These are phyloP conservation scores for Jaenimonas drosophilae DNA, from an alignment of 208 protist genomes.

Conservation along the genomic window DNA sequence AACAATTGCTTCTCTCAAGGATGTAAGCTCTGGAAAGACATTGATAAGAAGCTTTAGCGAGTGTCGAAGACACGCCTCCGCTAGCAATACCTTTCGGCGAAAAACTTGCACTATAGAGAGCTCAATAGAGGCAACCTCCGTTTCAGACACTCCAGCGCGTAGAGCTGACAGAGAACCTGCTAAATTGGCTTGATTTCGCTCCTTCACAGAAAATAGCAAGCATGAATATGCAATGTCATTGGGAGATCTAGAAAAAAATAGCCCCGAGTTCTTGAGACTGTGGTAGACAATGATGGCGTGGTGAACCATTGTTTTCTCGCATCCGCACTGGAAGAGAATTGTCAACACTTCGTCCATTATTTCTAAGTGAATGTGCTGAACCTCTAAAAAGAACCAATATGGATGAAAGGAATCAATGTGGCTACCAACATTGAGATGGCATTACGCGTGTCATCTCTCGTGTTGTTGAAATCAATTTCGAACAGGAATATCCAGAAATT, in stretches of 20 bases:
- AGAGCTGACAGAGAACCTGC: conserved; percentile 4
- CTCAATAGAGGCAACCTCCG: conserved; percentile 55
- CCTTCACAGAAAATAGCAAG: conserved; percentile 53
- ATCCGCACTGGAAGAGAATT: too few species aligned
- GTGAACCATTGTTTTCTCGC: not conserved
- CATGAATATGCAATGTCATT: conserved; percentile 30
- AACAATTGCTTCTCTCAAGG: conserved; percentile 24
- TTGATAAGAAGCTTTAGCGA: conserved; percentile 29
- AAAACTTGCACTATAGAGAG: conserved; percentile 49
- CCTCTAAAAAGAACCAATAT: not conserved
- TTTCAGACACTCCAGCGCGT: conserved; percentile 8
- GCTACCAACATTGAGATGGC: not conserved
- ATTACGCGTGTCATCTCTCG: not conserved
- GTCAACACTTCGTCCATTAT: not conserved
- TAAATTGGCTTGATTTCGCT: conserved; percentile 17
- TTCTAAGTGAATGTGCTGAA: not conserved
- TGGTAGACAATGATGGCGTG: conserved; percentile 8
- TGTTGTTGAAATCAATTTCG: not conserved
- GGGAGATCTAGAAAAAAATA: not conserved
- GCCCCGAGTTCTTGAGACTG: not conserved
- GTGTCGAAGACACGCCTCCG: conserved; percentile 61
- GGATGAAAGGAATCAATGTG: not conserved
- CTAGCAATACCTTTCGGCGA: conserved; percentile 44
- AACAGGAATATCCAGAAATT: not conserved
- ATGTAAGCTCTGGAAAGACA: conserved; percentile 6